phyloP scores from a whole-genome alignment of 2,329 filamentous ascomycete species.

The Cladophialophora exuberans region DNA sequence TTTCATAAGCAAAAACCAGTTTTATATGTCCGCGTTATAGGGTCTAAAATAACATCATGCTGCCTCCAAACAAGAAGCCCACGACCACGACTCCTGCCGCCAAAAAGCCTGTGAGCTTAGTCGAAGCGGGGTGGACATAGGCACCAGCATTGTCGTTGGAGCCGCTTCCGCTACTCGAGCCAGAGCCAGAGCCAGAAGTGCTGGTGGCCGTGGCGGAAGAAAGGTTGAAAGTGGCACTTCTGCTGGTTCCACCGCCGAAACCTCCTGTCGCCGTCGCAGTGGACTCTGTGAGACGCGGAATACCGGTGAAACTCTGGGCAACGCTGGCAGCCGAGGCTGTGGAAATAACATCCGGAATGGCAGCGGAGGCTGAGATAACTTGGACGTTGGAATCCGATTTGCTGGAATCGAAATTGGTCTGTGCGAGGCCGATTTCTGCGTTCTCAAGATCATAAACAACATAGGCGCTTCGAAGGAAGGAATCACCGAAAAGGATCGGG shows the following conservation, averaged over 20 bases:
- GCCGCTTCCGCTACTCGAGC: constrained; percentile 10
- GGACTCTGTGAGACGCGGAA: constrained; percentile 24
- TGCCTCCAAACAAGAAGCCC: constrained; percentile 25
- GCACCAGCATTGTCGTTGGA: constrained; percentile 17
- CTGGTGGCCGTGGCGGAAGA: constrained; percentile 15
- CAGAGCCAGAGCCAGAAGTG: constrained; percentile 6
- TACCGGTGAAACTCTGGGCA: constrained; percentile 36
- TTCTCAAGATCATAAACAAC: constrained; percentile 75
- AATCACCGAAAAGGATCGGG: constrained; percentile 71
- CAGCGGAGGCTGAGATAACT: constrained; percentile 22
- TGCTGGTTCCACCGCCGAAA: constrained; percentile 16
- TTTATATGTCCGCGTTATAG: background rate
- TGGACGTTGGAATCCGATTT: constrained; percentile 24
- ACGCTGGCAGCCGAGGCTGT: constrained; percentile 31
- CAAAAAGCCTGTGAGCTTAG: constrained; percentile 12
- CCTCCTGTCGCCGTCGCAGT: constrained; percentile 21
- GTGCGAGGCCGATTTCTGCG: constrained; percentile 71
- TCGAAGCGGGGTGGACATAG: constrained; percentile 17
- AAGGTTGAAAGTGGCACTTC: constrained; percentile 30
- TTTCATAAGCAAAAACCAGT: background rate
- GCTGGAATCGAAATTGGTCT: constrained; percentile 52
- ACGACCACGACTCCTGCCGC: constrained; percentile 15
- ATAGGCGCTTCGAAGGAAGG: constrained; percentile 74
- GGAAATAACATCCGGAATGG: constrained; percentile 26
- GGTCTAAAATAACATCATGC: constrained; percentile 25